Evolutionary conservation across 2,329 filamentous ascomycete genomes (phyloP).

Genomic region (Cyclaneusma minus): DNA sequence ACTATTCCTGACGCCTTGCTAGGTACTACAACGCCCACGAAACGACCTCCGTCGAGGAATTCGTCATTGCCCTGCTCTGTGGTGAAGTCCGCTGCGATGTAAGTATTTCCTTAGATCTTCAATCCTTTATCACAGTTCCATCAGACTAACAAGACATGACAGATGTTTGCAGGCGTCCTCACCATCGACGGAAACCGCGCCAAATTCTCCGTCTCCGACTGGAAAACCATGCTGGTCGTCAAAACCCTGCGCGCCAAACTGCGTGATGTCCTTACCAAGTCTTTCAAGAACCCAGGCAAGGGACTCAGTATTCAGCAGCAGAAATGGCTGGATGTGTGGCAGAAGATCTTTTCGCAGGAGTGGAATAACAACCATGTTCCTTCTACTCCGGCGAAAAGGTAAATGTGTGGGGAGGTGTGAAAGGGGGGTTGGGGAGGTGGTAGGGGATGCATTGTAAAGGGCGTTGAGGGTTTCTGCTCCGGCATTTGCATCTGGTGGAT

Average conservation of each 20-base stretch:
- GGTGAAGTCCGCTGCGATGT: slow-evolving; percentile 81
- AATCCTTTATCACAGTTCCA: too few relatives aligned
- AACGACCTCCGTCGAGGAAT: slow-evolving; percentile 65
- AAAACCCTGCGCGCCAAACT: slow-evolving; percentile 63
- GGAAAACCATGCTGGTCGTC: slow-evolving; percentile 82
- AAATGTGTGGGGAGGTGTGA: too few relatives aligned
- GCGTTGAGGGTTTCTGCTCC: too few relatives aligned
- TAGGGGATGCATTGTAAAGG: too few relatives aligned
- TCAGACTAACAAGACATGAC: slow-evolving; percentile 5
- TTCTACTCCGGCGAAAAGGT: too few relatives aligned
- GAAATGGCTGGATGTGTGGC: slow-evolving; percentile 62
- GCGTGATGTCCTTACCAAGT: slow-evolving; percentile 56
- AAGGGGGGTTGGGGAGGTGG: too few relatives aligned
- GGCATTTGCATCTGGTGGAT: too few relatives aligned
- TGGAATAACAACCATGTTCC: not conserved
- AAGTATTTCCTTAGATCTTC: slow-evolving; percentile 15
- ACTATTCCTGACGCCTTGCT: not conserved
- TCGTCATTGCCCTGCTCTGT: slow-evolving; percentile 70
- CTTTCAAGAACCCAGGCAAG: slow-evolving; percentile 54
- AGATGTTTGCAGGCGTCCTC: slow-evolving; percentile 79
- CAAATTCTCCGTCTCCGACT: slow-evolving; percentile 69
- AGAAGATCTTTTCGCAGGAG: slow-evolving; percentile 42
- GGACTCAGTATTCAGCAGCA: slow-evolving; percentile 49
- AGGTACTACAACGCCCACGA: slow-evolving; percentile 82
- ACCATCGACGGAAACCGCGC: slow-evolving; percentile 77